Conservation (phyloP, 202 grass and related monocot species). For the Hordeum pubiflorum region DNA sequence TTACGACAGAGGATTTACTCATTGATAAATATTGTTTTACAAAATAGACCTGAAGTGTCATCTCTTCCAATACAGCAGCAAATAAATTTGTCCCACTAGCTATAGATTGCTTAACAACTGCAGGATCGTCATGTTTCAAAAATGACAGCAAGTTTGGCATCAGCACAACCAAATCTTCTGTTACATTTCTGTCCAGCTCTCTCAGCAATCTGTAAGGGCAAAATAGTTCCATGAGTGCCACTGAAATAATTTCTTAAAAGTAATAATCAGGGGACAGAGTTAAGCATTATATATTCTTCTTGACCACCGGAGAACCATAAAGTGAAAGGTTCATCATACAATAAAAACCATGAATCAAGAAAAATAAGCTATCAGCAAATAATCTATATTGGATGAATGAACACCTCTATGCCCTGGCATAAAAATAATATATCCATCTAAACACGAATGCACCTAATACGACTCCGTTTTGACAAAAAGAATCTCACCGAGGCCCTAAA, state of each 20-base stretch:
- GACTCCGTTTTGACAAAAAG: constrained; percentile 6
- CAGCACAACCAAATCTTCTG: constrained; percentile 72
- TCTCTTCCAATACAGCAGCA: constrained; percentile 98
- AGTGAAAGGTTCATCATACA: constrained; percentile 1
- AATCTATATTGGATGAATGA: neutral
- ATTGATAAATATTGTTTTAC: constrained; percentile 76
- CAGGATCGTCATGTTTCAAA: constrained; percentile 69
- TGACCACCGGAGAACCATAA: neutral
- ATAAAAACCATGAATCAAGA: constrained; percentile 23
- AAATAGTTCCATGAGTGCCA: constrained; percentile 38
- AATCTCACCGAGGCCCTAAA: neutral
- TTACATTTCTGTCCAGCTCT: constrained; percentile 60
- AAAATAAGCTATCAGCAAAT: constrained; percentile 3
- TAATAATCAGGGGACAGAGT: neutral
- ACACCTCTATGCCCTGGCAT: neutral
- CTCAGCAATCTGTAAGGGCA: constrained; percentile 70
- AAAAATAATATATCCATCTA: constrained; percentile 2
- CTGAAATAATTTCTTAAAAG: constrained; percentile 6
- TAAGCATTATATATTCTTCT: constrained; percentile 1
- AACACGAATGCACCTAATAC: neutral
- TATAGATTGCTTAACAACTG: constrained; percentile 87
- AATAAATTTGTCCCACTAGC: constrained; percentile 96
- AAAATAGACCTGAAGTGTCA: constrained; percentile 99
- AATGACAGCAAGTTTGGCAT: constrained; percentile 96
- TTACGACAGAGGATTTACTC: constrained; percentile 76